Conservation (phyloP, 768 basidiomycete genomes). For the Termitomyces sp. region DNA sequence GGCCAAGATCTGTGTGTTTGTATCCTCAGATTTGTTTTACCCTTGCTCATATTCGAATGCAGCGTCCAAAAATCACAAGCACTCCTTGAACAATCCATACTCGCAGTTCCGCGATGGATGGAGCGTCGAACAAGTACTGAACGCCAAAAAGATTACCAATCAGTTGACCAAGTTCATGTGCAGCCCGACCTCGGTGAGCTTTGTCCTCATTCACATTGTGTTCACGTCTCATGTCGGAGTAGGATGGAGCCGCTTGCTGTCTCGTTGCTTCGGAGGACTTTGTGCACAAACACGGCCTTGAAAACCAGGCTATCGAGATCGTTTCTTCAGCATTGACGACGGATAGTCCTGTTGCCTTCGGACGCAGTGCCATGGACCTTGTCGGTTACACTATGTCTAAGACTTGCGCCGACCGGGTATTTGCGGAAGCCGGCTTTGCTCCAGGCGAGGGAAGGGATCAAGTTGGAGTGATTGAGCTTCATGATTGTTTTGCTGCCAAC, state of each 20-base stretch:
- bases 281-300: constrained; percentile 65
- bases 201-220: not conserved
- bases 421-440: constrained; percentile 66
- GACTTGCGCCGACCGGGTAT: constrained; percentile 64
- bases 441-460: constrained; percentile 64
- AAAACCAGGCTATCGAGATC: constrained; percentile 88
- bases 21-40: not conserved
- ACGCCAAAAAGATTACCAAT: constrained; percentile 65
- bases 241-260: constrained; percentile 79
- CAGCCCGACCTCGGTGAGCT: constrained; percentile 72
- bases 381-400: constrained; percentile 82
- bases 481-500: constrained; percentile 84
- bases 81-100: constrained; percentile 82
- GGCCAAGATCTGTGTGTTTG: constrained; percentile 67
- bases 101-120: constrained; percentile 83
- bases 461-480: constrained; percentile 83
- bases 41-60: not conserved
- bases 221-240: not conserved
- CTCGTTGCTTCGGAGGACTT: constrained; percentile 80
- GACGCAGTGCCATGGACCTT: constrained; percentile 75
- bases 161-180: constrained; percentile 85
- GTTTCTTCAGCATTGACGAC: constrained; percentile 65
- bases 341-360: constrained; percentile 63
- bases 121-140: constrained; percentile 68
- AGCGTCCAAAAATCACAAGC: constrained; percentile 85